Evolutionary conservation across 257 asterid species (phyloP), one percentile per base, ranked within the genome.

Genomic region (Nicotiana otophora): DNA sequence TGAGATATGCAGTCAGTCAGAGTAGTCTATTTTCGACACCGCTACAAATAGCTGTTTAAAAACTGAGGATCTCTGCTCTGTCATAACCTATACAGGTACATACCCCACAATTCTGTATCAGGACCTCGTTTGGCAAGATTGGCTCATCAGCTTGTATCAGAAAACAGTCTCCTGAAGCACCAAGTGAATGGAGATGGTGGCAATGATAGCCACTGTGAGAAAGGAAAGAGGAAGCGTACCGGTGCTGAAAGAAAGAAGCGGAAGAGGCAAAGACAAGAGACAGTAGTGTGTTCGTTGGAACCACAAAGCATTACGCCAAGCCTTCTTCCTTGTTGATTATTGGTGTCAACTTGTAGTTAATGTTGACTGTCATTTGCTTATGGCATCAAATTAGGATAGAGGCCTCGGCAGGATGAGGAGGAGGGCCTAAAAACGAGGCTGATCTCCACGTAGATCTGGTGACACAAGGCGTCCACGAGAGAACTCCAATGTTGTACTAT

Each of bases 81-180:
- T 39, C 51, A 61, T 53, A 82, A 67, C 69, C 75, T 86, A 30
- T 79, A 8, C 80, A 89, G 94, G 87, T 84, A 69, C 82, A 76
- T 77, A 51, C 88, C 92, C 20, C 85, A 68, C n/a, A 85, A 83
- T 83, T 68, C 87, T 20, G 60, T 90, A 33, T 82, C 83, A 23
- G 92, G 92, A 19, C 80, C 88, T 33, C 30, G 39, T 67, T 86
- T 90, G 57, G 85, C 81, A 23, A 84, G 77, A 42, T 42, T 78
- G 19, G 89, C 92, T 82, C 90, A 81, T 65, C 74, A 53, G 75
- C 87, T 89, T n/a, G 87, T 87, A 53, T 66, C 63, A 46, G 72
- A 77, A 84, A 65, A 70, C 39, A 36, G 66, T 64, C 42, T 28
- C 60, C 34, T 82, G 78, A 81, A 51, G 77, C 10, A 33, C 6